Evolutionary conservation across 192 early-diverging fungal species (phyloP).

Genomic region (Mortierella alpina): DNA sequence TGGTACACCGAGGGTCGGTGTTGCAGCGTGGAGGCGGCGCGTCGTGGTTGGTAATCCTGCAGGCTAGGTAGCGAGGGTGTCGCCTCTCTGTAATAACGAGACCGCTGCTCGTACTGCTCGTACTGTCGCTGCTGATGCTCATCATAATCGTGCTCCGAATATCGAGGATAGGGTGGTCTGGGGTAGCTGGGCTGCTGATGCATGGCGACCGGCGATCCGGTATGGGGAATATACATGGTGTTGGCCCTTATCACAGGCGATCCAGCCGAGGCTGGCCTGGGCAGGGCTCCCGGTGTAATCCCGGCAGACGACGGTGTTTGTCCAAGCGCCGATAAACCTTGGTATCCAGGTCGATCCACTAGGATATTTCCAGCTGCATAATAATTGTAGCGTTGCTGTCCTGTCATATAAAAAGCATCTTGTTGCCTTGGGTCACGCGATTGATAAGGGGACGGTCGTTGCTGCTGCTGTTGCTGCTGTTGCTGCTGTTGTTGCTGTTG

Average conservation of each 20-base stretch:
- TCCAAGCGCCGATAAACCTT: neutral
- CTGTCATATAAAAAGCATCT: neutral
- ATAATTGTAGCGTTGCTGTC: neutral
- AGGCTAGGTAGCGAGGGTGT: neutral
- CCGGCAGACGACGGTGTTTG: neutral
- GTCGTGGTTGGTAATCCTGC: neutral
- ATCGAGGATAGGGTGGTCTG: conserved; percentile 13
- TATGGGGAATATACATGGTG: conserved; percentile 11
- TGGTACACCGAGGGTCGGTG: conserved; percentile 18
- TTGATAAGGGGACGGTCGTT: neutral
- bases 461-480: conserved; percentile 11
- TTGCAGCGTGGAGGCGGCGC: neutral
- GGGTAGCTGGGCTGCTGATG: conserved; percentile 9
- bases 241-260: conserved; percentile 13
- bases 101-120: conserved; percentile 35
- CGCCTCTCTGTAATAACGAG: conserved; percentile 31
- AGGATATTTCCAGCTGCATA: neutral
- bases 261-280: neutral
- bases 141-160: conserved; percentile 6
- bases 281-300: neutral
- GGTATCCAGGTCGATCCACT: neutral
- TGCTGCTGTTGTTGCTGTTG: conserved; percentile 10
- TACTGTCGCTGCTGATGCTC: conserved; percentile 24
- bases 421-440: neutral
- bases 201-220: neutral